phyloP scores from a whole-genome alignment of 2,329 filamentous ascomycete species.

The Mycosphaerella arachidis region DNA sequence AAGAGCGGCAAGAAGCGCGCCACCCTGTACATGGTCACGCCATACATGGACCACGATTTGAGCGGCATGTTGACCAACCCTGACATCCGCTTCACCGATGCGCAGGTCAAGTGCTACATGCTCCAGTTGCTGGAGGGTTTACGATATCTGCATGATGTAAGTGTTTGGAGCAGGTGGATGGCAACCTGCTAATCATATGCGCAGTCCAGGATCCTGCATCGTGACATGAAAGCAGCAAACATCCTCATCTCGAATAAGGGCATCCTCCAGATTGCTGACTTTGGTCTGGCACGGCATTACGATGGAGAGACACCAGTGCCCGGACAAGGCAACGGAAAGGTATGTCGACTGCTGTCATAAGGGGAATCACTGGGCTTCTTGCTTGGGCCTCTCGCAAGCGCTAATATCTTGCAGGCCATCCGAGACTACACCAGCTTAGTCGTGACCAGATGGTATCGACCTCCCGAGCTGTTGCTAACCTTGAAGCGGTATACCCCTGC shows the following conservation, averaged over 20 bases:
- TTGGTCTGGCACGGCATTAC: slow-evolving; percentile 89
- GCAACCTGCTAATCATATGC: background rate
- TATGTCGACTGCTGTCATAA: background rate
- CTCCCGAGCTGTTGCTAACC: slow-evolving; percentile 84
- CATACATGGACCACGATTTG: slow-evolving; percentile 99
- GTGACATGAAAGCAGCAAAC: slow-evolving; percentile 99
- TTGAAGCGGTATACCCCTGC: slow-evolving; percentile 91
- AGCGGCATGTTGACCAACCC: slow-evolving; percentile 95
- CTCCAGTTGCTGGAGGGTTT: slow-evolving; percentile 86
- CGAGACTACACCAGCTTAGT: slow-evolving; percentile 95
- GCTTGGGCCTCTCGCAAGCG: background rate
- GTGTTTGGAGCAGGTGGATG: slow-evolving; percentile 4
- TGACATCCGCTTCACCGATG: slow-evolving; percentile 75
- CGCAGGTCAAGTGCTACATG: slow-evolving; percentile 98
- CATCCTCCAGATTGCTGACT: slow-evolving; percentile 93
- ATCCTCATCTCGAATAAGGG: slow-evolving; percentile 92
- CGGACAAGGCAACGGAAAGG: slow-evolving; percentile 69
- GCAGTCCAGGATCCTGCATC: slow-evolving; percentile 70
- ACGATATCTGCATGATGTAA: slow-evolving; percentile 76
- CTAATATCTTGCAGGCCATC: slow-evolving; percentile 51
- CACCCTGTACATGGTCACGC: slow-evolving; percentile 97
- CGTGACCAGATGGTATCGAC: slow-evolving; percentile 94
- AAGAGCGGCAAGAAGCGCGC: slow-evolving; percentile 54
- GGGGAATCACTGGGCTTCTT: background rate
- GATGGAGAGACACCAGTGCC: slow-evolving; percentile 75